Base-by-base conservation (phyloP, 805 yeast genomes). In the Scheffersomyces spartinae region DNA sequence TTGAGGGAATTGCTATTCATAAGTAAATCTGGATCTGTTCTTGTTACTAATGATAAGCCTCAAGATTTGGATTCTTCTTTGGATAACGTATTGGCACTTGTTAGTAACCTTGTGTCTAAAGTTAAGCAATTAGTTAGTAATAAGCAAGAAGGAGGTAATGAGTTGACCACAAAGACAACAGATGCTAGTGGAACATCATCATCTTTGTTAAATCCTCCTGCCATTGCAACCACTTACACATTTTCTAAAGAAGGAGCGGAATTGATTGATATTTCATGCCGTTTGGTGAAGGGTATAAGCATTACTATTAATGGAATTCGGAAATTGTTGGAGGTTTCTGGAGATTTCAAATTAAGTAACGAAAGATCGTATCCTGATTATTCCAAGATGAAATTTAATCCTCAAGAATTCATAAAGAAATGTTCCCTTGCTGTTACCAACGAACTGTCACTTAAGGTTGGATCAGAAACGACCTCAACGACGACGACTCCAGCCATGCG, bases 321-420 rank as follows among this genome's bases (percentile, higher is more conserved):
- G 33, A 61, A 55, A 29, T 56, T 74, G 21, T 44, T 77, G 16
- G 59, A 67, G 7, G 43, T 70, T 11, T 66, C 74, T n/a, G 79
- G 79, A n/a, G 81, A 77, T 35, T 75, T 76, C 44, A 66, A 64
- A 38, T 51, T 79, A 23, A 66, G 71, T 13, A 45, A 57, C 2
- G 74, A 71, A 21, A 64, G 84, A 40, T 55, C 69, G 12, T 80
- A 78, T 41, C 77, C 83, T 1, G 79, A 81, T 44, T 78, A 78
- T 35, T 49, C 63, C 7, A 47, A 46, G 14, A 67, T 74, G 47
- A 61, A 65, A 31, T 62, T 80, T 3, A 63, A 73, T 5, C 74
- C 85, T 0, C 66, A 62, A 6, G 64, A 61, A 6, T 79, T 80
- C 45, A 66, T 79, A 16, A 61, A 59, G 28, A 62, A 61, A 29